These are phyloP conservation scores for Cyclotella baltica DNA, from an alignment of 108 stramenopile species.

Conservation along the genomic window DNA sequence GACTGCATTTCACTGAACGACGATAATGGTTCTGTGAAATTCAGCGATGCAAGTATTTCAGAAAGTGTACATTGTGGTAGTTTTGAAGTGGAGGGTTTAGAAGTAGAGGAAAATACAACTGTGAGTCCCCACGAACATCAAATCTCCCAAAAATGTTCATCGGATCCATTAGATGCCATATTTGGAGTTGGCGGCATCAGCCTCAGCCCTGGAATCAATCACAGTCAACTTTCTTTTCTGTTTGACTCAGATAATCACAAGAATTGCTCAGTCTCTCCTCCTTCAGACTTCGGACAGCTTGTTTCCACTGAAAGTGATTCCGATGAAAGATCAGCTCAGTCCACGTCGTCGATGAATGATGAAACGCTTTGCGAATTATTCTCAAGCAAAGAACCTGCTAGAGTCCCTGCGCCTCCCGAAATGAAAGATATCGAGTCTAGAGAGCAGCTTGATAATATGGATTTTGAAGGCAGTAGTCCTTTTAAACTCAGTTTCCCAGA, in stretches of 20 bases:
- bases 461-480: neutral
- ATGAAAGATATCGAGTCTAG: neutral
- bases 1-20: neutral
- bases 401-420: too few species aligned
- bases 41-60: neutral
- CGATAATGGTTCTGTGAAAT: neutral
- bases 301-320: constrained; percentile 12
- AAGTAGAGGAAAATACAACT: neutral
- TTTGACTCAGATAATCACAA: constrained; percentile 7
- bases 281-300: neutral
- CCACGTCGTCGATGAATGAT: constrained; percentile 27
- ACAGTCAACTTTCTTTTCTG: neutral
- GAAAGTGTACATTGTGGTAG: neutral
- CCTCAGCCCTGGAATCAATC: neutral
- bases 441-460: neutral
- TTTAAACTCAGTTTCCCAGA: neutral
- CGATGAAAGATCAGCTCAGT: constrained; percentile 19
- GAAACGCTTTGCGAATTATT: constrained; percentile 45
- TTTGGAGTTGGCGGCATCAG: neutral
- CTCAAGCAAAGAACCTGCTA: constrained; percentile 1
- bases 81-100: constrained; percentile 6
- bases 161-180: neutral
- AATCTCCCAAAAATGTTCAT: neutral
- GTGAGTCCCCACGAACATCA: neutral
- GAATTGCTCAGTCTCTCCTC: constrained; percentile 6